phyloP scores from a whole-genome alignment of 2,329 filamentous ascomycete species.

The Ceratocystis lukuohia region DNA sequence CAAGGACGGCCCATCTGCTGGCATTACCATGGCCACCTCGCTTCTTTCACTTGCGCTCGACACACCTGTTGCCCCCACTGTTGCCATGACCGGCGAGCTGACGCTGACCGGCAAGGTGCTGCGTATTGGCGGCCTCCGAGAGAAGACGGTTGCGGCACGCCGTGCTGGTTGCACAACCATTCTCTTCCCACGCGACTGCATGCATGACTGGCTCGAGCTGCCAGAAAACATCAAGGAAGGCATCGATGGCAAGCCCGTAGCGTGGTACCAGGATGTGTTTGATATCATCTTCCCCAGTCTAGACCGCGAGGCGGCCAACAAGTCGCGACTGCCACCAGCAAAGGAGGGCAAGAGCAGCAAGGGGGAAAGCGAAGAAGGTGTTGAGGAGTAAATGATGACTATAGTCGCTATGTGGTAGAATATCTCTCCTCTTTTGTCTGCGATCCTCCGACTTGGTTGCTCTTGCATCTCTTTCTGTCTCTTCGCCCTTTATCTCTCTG shows the following conservation, averaged over 20 bases:
- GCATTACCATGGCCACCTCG: slow-evolving; percentile 96
- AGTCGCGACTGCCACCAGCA: slow-evolving; percentile 36
- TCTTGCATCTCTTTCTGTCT: not conserved
- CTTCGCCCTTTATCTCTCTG: slow-evolving; percentile 14
- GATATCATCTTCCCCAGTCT: slow-evolving; percentile 76
- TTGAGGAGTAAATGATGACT: slow-evolving; percentile 22
- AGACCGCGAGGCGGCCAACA: slow-evolving; percentile 59
- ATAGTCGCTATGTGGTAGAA: not conserved
- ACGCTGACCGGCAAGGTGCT: slow-evolving; percentile 95
- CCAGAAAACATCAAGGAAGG: slow-evolving; percentile 98
- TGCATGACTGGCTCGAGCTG: slow-evolving; percentile 93
- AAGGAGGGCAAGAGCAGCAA: slow-evolving; percentile 31
- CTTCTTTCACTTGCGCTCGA: slow-evolving; percentile 75
- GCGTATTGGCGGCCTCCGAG: slow-evolving; percentile 80
- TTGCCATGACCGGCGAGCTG: slow-evolving; percentile 96
- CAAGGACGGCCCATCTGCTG: slow-evolving; percentile 86
- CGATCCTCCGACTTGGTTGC: too few species aligned
- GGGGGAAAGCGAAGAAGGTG: slow-evolving; percentile 28
- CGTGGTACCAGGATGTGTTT: slow-evolving; percentile 92
- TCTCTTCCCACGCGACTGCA: slow-evolving; percentile 89
- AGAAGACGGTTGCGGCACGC: slow-evolving; percentile 93
- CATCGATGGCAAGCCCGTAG: slow-evolving; percentile 78
- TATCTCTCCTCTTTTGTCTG: too few species aligned
- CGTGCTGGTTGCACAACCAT: slow-evolving; percentile 85
- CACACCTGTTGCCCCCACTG: slow-evolving; percentile 62